Evolutionary conservation across 2,329 filamentous ascomycete genomes (phyloP).

Genomic region (Colletotrichum camelliae): DNA sequence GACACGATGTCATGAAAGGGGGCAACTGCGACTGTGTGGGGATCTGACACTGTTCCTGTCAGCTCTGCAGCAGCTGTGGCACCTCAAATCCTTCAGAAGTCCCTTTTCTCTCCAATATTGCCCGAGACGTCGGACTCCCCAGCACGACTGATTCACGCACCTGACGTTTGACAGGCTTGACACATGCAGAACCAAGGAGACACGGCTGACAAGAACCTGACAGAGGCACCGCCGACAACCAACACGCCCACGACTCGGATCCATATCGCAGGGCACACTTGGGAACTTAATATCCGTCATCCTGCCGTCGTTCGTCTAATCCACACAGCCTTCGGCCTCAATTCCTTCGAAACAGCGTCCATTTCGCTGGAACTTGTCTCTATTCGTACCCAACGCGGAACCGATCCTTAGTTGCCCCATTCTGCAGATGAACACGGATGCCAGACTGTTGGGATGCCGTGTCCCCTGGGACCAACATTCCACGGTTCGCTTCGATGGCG

Average conservation of each 20-base stretch:
- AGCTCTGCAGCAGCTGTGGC: background rate
- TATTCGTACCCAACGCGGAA: background rate
- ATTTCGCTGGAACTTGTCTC: background rate
- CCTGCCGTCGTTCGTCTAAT: background rate
- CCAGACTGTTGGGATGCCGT: background rate
- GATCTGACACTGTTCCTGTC: background rate
- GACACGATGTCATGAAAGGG: background rate
- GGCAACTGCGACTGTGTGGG: background rate
- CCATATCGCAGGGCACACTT: background rate
- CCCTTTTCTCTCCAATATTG: background rate
- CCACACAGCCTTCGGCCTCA: background rate
- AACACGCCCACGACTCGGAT: background rate
- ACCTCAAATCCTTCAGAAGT: background rate
- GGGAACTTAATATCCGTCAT: constrained; percentile 2
- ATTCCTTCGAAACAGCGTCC: background rate
- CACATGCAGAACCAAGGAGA: background rate
- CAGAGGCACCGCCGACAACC: background rate
- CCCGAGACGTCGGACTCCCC: background rate
- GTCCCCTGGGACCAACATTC: background rate
- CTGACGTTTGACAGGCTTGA: background rate
- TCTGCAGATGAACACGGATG: background rate
- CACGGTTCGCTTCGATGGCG: background rate
- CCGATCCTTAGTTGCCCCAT: background rate
- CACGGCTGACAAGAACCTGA: background rate
- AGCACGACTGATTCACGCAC: background rate